Base-by-base conservation (phyloP, 305 asterid species). In the Lippia alba region DNA sequence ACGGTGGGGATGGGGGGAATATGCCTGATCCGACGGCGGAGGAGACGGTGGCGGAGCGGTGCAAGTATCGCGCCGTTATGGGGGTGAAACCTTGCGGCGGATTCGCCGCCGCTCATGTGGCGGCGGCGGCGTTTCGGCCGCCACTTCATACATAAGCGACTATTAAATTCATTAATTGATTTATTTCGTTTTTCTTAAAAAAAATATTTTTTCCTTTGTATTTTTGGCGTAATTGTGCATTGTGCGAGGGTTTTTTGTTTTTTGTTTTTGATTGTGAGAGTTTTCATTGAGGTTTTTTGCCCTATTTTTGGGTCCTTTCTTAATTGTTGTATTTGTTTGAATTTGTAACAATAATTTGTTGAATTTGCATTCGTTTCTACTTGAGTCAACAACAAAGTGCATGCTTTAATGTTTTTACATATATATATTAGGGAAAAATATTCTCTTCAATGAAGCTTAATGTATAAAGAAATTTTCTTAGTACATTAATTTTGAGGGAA, bases 41-140 rank as follows among this genome's bases (percentile, higher is more conserved):
- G 60, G 73, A n/a, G 40, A 56, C 8, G 76, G 66, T 40, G 41
- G 15, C 61, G 51, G 84, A 78, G 66, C 78, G 80, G 40, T 81
- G 46, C 36, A 73, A 58, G 67, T 80, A 63, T 45, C 9, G 41
- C 41, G 55, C 64, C 32, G 72, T 75, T 12, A 20, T 69, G 56
- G 79, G 75, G 16, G n/a, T 70, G 51, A 79, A 58, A 39, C 73
- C 79, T 16, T 74, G 83, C 70, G 79, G 77, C 4, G 83, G 80
- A 8, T 64, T 80, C 56, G 74, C 66, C 33, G 66, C 67, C 64
- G 32, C 63, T 66, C 70, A 61, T 63, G 58, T 71, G 19, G 58
- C 48, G 15, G 74, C 59, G 18, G 41, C 76, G 59, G 33, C 77
- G 65, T 33, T 80, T 45, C 50, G 76, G 71, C 71, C 84, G 49